Evolutionary conservation across 768 basidiomycete species (phyloP).

Genomic region (Hypsizygus marmoreus): DNA sequence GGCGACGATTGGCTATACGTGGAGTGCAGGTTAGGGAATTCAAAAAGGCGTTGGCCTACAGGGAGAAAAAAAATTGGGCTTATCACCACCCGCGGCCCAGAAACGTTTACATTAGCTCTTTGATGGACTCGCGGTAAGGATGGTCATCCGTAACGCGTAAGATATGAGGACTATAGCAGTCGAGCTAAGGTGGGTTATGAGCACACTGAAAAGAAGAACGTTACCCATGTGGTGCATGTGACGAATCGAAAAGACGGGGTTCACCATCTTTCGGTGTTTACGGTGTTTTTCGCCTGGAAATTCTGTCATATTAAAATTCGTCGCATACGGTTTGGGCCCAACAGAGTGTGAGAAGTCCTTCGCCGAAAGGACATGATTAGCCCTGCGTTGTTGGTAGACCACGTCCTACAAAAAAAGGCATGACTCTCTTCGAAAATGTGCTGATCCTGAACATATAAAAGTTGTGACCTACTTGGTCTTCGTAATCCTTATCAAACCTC

Average conservation of each 20-base stretch:
- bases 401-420: conserved; percentile 30
- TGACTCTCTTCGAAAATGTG: conserved; percentile 38
- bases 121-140: no score
- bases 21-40: no score
- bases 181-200: no score
- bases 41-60: no score
- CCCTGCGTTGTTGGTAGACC: neutral
- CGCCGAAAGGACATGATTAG: conserved; percentile 2
- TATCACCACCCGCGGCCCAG: no score
- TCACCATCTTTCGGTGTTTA: conserved; percentile 32
- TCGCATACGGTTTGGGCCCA: neutral
- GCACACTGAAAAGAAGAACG: no score
- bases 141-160: no score
- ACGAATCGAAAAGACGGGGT: conserved; percentile 36
- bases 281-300: conserved; percentile 5
- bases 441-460: conserved; percentile 10
- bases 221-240: no score
- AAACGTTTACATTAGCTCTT: no score
- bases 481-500: conserved; percentile 22
- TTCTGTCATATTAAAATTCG: neutral
- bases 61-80: no score
- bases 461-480: neutral
- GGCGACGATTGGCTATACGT: no score
- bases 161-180: no score
- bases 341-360: conserved; percentile 10